Base-by-base conservation (phyloP, 2,329 filamentous ascomycete genomes). In the Epichloe sylvatica region DNA sequence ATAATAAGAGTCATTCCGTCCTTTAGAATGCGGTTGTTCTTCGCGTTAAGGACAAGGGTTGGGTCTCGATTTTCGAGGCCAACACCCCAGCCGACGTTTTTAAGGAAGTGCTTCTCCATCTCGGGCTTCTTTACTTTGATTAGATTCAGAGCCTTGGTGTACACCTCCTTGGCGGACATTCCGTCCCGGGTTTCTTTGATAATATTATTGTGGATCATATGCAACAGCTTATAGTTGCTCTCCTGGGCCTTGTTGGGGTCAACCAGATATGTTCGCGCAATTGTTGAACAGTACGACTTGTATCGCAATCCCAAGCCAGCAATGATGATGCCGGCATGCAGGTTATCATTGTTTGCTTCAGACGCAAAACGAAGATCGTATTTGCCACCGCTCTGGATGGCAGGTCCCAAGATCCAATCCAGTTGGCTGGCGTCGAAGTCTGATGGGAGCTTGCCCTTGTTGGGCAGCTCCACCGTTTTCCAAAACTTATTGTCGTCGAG, bases 231-330 rank as follows among this genome's bases (percentile, higher is more conserved):
- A 74, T 98, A 98, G 62, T 90, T 92, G 63, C 78, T 84, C 68
- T 97, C 92, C 64, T 98, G 92, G 0, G 86, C 81, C 67, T 96
- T 97, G 70, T 92, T 96, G 15, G 94, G 94, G 59, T 97, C 94
- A 44, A 98, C 91, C 53, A 98, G 76, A 66, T 95, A 98, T 7
- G 94, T 97, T 56, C 92, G 83, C 12, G 86, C 89, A 57, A 98
- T 88, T 52, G 89, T 80, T 2, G 90, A 94, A 63, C 86, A 90
- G 67, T 98, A 98, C 1, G 89, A 94, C 69, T 92, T 92, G 70
- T 98, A 98, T 56, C 92, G 81, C 54, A 98, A 76, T 48, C 92
- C 92, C 67, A 98, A 81, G 1, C 86, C 87, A 6, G 89, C 86
- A 57, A 98, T 81, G 59, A 98, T 98, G 59, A 96, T 88, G 38